A percentile compares a stretch with the other conserved stretches of the same genome.
Conservation (phyloP, 2,329 filamentous ascomycete species). For the Pyrenochaeta sp. region DNA sequence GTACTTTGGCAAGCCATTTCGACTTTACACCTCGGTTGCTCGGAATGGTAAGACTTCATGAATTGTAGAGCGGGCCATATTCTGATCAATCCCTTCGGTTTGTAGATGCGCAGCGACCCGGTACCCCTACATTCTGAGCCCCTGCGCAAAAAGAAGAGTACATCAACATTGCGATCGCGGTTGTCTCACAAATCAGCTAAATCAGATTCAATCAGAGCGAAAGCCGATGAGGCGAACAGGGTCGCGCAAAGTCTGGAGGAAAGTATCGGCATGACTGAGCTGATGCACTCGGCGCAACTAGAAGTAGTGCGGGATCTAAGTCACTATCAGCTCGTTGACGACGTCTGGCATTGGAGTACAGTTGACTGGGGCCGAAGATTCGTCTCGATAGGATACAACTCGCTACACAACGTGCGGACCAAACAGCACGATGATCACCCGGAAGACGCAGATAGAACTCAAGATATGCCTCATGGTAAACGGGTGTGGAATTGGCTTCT, state of each 20-base stretch:
- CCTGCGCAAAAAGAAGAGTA: constrained; percentile 35
- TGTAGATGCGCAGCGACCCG: constrained; percentile 69
- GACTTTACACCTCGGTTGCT: constrained; percentile 72
- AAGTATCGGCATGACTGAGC: constrained; percentile 43
- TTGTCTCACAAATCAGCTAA: constrained; percentile 35
- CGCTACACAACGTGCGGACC: constrained; percentile 56
- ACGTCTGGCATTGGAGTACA: constrained; percentile 79
- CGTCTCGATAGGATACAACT: constrained; percentile 76
- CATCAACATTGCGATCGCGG: constrained; percentile 39
- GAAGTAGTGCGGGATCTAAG: constrained; percentile 52
- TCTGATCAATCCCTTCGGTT: too few species aligned
- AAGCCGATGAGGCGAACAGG: constrained; percentile 18
- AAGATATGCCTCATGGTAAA: constrained; percentile 57
- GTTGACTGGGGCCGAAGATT: constrained; percentile 73
- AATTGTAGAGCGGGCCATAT: too few species aligned
- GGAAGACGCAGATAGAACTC: constrained; percentile 40
- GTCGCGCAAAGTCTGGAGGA: constrained; percentile 39
- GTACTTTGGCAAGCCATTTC: constrained; percentile 66
- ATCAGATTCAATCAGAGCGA: constrained; percentile 20
- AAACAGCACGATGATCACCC: constrained; percentile 29
- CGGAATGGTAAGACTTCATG: too few species aligned
- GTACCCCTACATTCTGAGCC: constrained; percentile 33
- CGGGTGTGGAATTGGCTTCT: constrained; percentile 76
- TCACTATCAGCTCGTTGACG: constrained; percentile 68
- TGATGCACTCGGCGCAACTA: constrained; percentile 46